Percentiles rank a stretch among this genome's conserved stretches.
These are phyloP conservation scores for Fusarium sacchari DNA, from an alignment of 2,329 filamentous ascomycete species.

Conservation along the genomic window DNA sequence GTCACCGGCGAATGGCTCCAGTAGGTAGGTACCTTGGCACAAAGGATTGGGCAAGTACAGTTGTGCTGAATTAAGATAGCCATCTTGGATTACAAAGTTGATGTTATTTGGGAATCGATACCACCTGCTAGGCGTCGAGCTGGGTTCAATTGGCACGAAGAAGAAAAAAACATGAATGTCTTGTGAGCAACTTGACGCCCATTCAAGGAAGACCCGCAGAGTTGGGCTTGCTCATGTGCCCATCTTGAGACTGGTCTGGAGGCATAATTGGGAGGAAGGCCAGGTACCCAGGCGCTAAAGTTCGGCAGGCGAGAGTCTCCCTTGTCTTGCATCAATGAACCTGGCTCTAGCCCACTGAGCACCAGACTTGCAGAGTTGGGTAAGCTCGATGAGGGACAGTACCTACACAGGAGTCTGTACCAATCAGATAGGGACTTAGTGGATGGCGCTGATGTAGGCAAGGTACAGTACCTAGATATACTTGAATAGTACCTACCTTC, in stretches of 20 bases:
- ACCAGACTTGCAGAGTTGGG: neutral
- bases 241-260: conserved; percentile 53
- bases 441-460: neutral
- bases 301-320: conserved; percentile 21
- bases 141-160: conserved; percentile 17
- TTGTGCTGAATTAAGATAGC: neutral
- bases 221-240: conserved; percentile 60
- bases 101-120: conserved; percentile 1
- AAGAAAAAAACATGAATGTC: conserved; percentile 22
- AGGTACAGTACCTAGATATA: no score
- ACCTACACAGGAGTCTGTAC: neutral
- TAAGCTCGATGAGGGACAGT: conserved; percentile 8
- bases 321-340: conserved; percentile 5
- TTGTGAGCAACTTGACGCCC: conserved; percentile 34
- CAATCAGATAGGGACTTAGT: conserved; percentile 2
- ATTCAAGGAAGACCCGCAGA: conserved; percentile 48
- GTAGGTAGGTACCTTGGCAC: no score
- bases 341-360: neutral
- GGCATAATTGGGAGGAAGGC: conserved; percentile 9
- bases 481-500: neutral
- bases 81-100: neutral
- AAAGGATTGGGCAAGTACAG: neutral
- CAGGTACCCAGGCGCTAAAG: conserved; percentile 24
- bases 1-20: neutral
- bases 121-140: neutral